Conservation (phyloP, 1,284 basidiomycete species). For the Fomitopsis pinicola region DNA sequence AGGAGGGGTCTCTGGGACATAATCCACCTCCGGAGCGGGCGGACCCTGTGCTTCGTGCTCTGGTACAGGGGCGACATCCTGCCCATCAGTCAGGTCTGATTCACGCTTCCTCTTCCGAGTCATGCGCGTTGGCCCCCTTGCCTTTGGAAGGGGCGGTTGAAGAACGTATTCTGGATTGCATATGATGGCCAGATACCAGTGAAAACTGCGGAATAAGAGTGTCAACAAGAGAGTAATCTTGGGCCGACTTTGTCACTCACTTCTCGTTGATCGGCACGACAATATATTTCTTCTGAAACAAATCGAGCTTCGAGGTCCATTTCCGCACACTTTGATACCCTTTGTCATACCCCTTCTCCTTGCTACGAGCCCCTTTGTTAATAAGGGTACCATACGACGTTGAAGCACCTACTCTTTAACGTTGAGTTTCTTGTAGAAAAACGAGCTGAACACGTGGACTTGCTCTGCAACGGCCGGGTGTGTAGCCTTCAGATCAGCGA, state of each 20-base stretch:
- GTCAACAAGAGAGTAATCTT: not conserved
- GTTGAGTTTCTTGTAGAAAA: conserved; percentile 95
- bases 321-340: conserved; percentile 88
- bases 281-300: conserved; percentile 91
- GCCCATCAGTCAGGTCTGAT: conserved; percentile 5
- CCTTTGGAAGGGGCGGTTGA: conserved; percentile 33
- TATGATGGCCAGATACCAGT: conserved; percentile 98
- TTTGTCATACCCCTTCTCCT: conserved; percentile 69
- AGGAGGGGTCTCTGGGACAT: conserved; percentile 12
- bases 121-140: conserved; percentile 19
- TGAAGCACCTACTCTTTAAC: conserved; percentile 49
- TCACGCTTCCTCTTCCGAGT: conserved; percentile 30
- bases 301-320: conserved; percentile 87
- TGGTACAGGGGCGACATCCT: not conserved
- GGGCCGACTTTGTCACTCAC: conserved; percentile 39
- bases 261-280: conserved; percentile 97
- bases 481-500: conserved; percentile 47
- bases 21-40: not conserved
- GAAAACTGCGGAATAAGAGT: conserved; percentile 50
- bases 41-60: too few relatives aligned
- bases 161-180: conserved; percentile 73
- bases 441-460: conserved; percentile 92
- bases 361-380: conserved; percentile 28
- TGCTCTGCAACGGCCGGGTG: conserved; percentile 65
- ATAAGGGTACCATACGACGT: not conserved